A percentile compares a stretch with the other conserved stretches of the same genome.
Evolutionary conservation across 306 rosid species (phyloP).

Genomic region (Medicago lupulina): DNA sequence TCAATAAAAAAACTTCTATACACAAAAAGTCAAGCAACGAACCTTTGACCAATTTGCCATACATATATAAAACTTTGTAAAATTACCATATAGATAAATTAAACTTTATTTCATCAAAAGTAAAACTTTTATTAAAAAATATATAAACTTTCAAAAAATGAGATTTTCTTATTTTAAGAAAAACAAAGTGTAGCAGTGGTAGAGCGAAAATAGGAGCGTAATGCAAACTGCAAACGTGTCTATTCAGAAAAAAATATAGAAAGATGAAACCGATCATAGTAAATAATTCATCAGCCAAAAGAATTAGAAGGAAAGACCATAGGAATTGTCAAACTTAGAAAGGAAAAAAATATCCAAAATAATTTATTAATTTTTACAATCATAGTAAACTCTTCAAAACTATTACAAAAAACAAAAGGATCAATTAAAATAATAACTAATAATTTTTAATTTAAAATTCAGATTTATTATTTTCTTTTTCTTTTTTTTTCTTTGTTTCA

Average conservation of each 20-base stretch:
- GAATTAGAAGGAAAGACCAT: background rate
- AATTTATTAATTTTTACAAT: background rate
- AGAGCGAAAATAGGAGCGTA: constrained; percentile 54
- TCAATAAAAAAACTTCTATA: too few species aligned
- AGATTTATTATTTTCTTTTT: too few species aligned
- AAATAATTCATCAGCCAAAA: background rate
- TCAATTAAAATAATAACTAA: background rate
- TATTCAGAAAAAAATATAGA: background rate
- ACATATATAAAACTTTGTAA: too few species aligned
- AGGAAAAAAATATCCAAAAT: background rate
- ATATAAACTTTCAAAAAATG: too few species aligned
- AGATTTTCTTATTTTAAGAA: too few species aligned
- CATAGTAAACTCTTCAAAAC: background rate
- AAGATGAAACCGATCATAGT: background rate
- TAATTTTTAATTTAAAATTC: constrained; percentile 7
- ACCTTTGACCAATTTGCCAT: too few species aligned
- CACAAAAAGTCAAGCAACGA: too few species aligned
- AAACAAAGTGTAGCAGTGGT: too few species aligned
- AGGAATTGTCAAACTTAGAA: background rate
- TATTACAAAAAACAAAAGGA: background rate
- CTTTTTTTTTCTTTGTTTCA: background rate
- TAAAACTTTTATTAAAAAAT: too few species aligned
- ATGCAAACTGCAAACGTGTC: background rate
- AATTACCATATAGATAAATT: too few species aligned
- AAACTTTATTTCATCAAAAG: too few species aligned